A percentile compares a stretch with the other conserved stretches of the same genome.
Conservation (phyloP, 164 flowering plant genomes). For the Magnolia officinalis region DNA sequence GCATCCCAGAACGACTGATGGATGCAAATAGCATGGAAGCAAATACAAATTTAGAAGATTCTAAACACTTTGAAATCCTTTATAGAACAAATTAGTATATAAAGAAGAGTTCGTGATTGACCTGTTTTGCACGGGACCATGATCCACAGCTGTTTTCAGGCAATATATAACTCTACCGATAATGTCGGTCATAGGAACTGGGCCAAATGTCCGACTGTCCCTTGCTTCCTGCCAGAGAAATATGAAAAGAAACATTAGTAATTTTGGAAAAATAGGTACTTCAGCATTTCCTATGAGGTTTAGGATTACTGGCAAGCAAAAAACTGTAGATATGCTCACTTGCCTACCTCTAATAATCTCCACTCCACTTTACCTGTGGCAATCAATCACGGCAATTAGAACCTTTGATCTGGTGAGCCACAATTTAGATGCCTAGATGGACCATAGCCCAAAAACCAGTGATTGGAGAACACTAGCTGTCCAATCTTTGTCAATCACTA, state of each 20-base stretch:
- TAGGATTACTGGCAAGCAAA: too few relatives aligned
- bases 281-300: too few relatives aligned
- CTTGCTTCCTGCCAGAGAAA: slow-evolving; percentile 67
- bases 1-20: slow-evolving; percentile 57
- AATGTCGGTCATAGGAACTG: slow-evolving; percentile 63
- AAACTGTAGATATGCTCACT: too few relatives aligned
- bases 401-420: too few relatives aligned
- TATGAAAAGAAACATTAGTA: background rate
- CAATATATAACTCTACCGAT: slow-evolving; percentile 86
- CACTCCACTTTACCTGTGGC: too few relatives aligned
- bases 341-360: too few relatives aligned
- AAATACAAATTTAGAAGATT: background rate
- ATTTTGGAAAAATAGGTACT: background rate
- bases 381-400: too few relatives aligned
- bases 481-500: too few relatives aligned
- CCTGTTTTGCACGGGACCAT: slow-evolving; percentile 94
- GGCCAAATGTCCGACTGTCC: slow-evolving; percentile 93
- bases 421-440: too few relatives aligned
- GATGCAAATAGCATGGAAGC: slow-evolving; percentile 1
- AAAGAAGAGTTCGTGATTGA: slow-evolving; percentile 11
- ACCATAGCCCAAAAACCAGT: too few relatives aligned
- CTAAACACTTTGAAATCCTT: background rate
- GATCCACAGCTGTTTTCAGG: slow-evolving; percentile 78
- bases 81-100: background rate
- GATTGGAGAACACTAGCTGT: too few relatives aligned